Evolutionary conservation across 768 basidiomycete species (phyloP), one percentile per base, ranked within the genome.

Genomic region (Podaxis carcinomalis): DNA sequence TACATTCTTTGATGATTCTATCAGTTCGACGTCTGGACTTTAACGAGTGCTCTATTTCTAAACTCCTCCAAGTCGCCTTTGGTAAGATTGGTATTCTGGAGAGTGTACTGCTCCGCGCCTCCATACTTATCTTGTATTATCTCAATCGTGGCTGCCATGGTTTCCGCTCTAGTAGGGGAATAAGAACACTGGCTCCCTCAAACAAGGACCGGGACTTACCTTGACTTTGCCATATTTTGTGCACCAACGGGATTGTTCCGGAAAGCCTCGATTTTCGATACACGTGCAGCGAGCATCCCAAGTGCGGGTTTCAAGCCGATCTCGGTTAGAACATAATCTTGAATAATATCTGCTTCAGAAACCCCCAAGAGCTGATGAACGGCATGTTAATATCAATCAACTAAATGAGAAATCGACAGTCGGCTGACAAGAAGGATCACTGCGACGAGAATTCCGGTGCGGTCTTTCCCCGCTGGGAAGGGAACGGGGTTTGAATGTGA

Each of bases 321-420:
- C 14, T 70, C 68, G 2, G 79, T 77, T 51, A 80, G 66, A 1
- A 70, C 66, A 59, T 82, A 81, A 60, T 81, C 79, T 14, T 70
- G 66, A 7, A 68, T 66, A 39, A 82, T 78, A 35, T 72, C 70
- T 13, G 74, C 72, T 64, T 80, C 78, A 36, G 62, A 49, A 11
- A 75, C 73, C 4, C 78, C 78, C 11, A 78, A 70, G 9, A 79
- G 68, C 79, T 79, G 54, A 37, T 23, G 19, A 40, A 58, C 10
- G 2, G n/a, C 23, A 32, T 46, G 21, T 49, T 2, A 57, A 4
- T 47, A 7, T 37, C 3, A 21, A 13, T 32, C 16, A 10, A 14
- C 44, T 52, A 13, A 39, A 37, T 23, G 44, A 28, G 35, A 19
- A n/a, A 44, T 32, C 25, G 16, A 36, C 25, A 49, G 21, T 14